These are phyloP conservation scores for Arctium minus DNA, from an alignment of 129 eudicot genomes.

Conservation along the genomic window DNA sequence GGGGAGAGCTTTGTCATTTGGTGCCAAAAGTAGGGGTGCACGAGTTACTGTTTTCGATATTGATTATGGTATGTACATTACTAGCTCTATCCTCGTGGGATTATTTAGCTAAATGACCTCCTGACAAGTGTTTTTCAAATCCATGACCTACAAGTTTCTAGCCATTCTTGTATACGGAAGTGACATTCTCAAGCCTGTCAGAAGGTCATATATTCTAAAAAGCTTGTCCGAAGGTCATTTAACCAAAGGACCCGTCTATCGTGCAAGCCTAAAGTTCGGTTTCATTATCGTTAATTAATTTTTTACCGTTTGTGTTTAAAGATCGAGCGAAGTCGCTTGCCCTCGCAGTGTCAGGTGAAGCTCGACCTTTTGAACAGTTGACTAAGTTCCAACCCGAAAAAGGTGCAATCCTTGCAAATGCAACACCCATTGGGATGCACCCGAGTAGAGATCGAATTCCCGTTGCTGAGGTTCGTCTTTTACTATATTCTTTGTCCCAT, in stretches of 20 bases:
- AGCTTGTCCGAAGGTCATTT: background rate
- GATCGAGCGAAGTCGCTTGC: constrained; percentile 76
- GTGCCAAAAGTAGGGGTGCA: constrained; percentile 77
- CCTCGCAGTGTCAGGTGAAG: constrained; percentile 57
- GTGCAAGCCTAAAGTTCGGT: background rate
- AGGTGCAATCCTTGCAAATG: constrained; percentile 77
- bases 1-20: constrained; percentile 82
- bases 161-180: background rate
- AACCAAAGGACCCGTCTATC: background rate
- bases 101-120: background rate
- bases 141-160: background rate
- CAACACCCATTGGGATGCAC: constrained; percentile 87
- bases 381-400: constrained; percentile 59
- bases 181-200: background rate
- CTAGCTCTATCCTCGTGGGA: background rate
- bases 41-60: constrained; percentile 55
- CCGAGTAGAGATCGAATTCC: constrained; percentile 75
- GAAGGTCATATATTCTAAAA: background rate
- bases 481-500: background rate
- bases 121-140: background rate
- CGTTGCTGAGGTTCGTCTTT: constrained; percentile 54
- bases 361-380: constrained; percentile 49
- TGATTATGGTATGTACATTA: constrained; percentile 47
- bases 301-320: constrained; percentile 19
- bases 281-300: background rate